phyloP scores from a whole-genome alignment of 805 yeast genomes.

The Saccharomycopsis sp. region DNA sequence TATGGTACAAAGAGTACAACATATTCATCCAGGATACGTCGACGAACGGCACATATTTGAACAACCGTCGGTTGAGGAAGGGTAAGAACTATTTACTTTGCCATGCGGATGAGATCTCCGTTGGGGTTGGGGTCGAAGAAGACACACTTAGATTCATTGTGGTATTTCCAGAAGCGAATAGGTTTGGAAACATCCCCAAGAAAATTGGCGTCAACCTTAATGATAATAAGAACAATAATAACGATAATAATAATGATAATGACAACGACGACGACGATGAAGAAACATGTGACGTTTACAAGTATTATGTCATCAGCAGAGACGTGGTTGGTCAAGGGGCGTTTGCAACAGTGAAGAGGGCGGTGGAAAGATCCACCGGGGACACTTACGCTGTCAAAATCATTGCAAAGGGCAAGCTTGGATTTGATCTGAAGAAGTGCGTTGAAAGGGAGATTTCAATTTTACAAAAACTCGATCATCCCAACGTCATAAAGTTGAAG shows the following conservation, averaged over 20 bases:
- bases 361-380: conserved; percentile 78
- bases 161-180: conserved; percentile 31
- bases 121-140: conserved; percentile 74
- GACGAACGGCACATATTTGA: conserved; percentile 89
- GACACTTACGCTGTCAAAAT: conserved; percentile 85
- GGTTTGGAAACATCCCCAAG: neutral
- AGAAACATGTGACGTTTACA: conserved; percentile 41
- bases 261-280: conserved; percentile 16
- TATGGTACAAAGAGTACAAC: conserved; percentile 53
- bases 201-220: neutral
- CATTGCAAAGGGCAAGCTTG: conserved; percentile 69
- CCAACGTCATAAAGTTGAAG: conserved; percentile 72
- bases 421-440: conserved; percentile 67
- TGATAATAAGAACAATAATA: neutral
- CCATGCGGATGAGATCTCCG: conserved; percentile 89
- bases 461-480: conserved; percentile 67
- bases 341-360: conserved; percentile 90
- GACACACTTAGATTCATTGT: conserved; percentile 50
- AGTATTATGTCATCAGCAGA: conserved; percentile 67
- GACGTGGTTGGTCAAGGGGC: conserved; percentile 97
- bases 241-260: conserved; percentile 23
- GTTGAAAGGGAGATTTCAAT: conserved; percentile 83
- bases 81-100: conserved; percentile 71
- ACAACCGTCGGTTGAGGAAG: conserved; percentile 62
- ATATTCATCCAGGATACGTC: conserved; percentile 52